Conservation (phyloP, 2,329 filamentous ascomycete genomes). For the Fusarium sulawesiense region DNA sequence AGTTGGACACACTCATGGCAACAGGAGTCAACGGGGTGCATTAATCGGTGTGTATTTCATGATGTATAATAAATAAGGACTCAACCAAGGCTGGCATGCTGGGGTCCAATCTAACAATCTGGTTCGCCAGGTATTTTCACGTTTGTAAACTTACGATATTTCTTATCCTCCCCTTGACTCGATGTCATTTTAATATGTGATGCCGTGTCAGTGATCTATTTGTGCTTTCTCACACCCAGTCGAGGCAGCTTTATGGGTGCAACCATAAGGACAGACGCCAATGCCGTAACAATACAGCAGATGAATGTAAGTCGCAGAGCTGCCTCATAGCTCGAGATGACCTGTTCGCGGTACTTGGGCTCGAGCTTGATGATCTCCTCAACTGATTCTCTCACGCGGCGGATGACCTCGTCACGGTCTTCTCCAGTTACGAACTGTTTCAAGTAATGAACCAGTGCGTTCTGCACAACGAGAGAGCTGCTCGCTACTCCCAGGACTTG, state of each 20-base stretch:
- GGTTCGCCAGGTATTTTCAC: conserved; percentile 20
- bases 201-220: not conserved
- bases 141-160: conserved; percentile 3
- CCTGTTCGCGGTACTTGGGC: conserved; percentile 62
- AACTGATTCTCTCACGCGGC: conserved; percentile 64
- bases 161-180: conserved; percentile 7
- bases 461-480: conserved; percentile 79
- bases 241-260: conserved; percentile 65
- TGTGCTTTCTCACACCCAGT: conserved; percentile 56
- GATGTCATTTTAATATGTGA: not conserved
- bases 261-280: conserved; percentile 61
- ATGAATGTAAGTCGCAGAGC: conserved; percentile 62
- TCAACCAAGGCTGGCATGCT: conserved; percentile 29
- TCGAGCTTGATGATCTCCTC: conserved; percentile 62
- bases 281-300: conserved; percentile 58
- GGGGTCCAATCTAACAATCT: conserved; percentile 37
- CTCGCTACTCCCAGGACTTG: conserved; percentile 78
- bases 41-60: conserved; percentile 42
- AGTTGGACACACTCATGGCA: conserved; percentile 72
- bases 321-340: conserved; percentile 65
- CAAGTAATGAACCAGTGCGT: conserved; percentile 71
- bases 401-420: conserved; percentile 67
- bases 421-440: conserved; percentile 67
- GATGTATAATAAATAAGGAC: conserved; percentile 43
- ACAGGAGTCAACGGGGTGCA: conserved; percentile 54